Percentiles rank a stretch among this genome's conserved stretches.
Conservation (phyloP, 306 rosid species). For the Corylus heterophylla region DNA sequence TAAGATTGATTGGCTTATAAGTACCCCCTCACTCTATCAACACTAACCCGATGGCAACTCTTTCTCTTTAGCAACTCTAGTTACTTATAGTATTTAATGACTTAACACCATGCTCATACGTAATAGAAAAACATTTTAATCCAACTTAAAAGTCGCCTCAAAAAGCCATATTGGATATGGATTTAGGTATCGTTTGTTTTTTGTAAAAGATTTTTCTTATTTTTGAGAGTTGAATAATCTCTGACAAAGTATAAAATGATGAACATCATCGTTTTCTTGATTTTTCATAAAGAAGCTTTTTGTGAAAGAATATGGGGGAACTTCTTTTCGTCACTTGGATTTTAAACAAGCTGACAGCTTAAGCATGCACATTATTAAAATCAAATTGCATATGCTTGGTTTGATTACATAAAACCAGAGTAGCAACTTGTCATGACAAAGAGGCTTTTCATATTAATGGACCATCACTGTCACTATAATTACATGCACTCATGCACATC, state of each 20-base stretch:
- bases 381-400: constrained; percentile 24
- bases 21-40: too few species aligned
- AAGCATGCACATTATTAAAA: constrained; percentile 24
- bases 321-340: constrained; percentile 15
- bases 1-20: too few species aligned
- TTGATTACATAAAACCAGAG: constrained; percentile 25
- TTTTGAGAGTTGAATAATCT: too few species aligned
- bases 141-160: too few species aligned
- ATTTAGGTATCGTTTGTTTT: too few species aligned
- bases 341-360: constrained; percentile 20
- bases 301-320: neutral
- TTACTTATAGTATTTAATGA: too few species aligned
- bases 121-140: too few species aligned
- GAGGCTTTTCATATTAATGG: neutral
- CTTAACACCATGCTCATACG: too few species aligned
- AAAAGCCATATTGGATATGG: too few species aligned
- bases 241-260: neutral
- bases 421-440: constrained; percentile 5
- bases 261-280: constrained; percentile 15
- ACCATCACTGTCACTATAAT: constrained; percentile 9
- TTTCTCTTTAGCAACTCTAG: too few species aligned
- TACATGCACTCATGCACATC: neutral
- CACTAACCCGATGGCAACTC: too few species aligned
- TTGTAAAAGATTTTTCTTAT: too few species aligned
- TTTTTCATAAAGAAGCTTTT: constrained; percentile 2